Evolutionary conservation across 331 rosid genomes (phyloP).

Genomic region (Dryas integrifolia): DNA sequence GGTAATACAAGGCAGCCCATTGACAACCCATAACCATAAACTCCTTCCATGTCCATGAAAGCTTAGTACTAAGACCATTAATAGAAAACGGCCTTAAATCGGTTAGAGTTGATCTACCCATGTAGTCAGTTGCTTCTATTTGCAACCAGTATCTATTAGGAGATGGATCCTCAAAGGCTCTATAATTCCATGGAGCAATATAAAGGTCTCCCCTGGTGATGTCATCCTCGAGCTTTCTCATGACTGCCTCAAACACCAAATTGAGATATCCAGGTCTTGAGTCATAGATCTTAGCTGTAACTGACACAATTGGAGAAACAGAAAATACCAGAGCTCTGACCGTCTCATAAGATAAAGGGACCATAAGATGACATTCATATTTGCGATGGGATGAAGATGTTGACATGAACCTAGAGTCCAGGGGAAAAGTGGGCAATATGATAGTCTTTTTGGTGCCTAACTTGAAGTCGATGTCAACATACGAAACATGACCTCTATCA

Average conservation of each 20-base stretch:
- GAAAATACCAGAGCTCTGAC: constrained; percentile 84
- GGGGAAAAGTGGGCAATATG: constrained; percentile 84
- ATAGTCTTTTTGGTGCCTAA: constrained; percentile 48
- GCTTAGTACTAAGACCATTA: constrained; percentile 54
- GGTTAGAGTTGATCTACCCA: constrained; percentile 58
- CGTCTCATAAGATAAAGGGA: constrained; percentile 54
- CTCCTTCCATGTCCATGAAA: constrained; percentile 92
- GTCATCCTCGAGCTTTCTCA: constrained; percentile 48
- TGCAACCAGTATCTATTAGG: constrained; percentile 83
- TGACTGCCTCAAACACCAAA: constrained; percentile 55
- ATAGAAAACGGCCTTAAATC: constrained; percentile 86
- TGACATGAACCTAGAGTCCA: constrained; percentile 80
- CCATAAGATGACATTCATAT: constrained; percentile 55
- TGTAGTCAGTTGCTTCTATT: constrained; percentile 67
- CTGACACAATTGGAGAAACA: constrained; percentile 51
- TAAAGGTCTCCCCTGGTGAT: constrained; percentile 68
- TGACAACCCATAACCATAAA: constrained; percentile 87
- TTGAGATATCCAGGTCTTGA: constrained; percentile 47
- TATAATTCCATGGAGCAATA: constrained; percentile 75
- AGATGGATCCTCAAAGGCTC: constrained; percentile 76
- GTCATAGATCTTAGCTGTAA: constrained; percentile 72
- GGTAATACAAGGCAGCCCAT: constrained; percentile 75
- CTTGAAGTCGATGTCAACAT: constrained; percentile 69
- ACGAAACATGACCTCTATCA: constrained; percentile 74
- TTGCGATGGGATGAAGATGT: constrained; percentile 44